Evolutionary conservation across 495 filamentous ascomycete genomes (phyloP).

Genomic region (Neurospora intermedia): DNA sequence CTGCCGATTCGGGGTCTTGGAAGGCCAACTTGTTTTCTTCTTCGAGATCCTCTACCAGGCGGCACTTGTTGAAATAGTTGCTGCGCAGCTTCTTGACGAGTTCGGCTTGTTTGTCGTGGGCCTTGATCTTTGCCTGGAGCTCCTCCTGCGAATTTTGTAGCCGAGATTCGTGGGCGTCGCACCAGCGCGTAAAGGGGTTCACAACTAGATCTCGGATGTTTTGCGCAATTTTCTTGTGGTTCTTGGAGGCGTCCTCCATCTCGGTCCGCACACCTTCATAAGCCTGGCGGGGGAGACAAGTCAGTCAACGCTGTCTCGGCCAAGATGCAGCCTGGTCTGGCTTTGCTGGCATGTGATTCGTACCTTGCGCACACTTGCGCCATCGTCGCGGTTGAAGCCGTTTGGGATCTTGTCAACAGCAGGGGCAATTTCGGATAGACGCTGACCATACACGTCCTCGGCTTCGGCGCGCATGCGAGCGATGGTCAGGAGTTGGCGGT

Average conservation of each 20-base stretch:
- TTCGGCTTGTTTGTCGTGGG: constrained; percentile 86
- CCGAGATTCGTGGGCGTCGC: constrained; percentile 82
- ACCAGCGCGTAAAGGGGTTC: constrained; percentile 87
- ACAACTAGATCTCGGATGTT: constrained; percentile 95
- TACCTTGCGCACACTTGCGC: constrained; percentile 91
- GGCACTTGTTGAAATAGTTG: constrained; percentile 97
- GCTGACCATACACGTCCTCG: constrained; percentile 78
- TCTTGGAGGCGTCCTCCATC: constrained; percentile 85
- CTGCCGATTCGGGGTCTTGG: constrained; percentile 54
- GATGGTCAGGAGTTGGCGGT: constrained; percentile 84
- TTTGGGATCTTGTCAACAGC: constrained; percentile 68
- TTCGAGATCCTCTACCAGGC: constrained; percentile 88
- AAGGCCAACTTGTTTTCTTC: constrained; percentile 98
- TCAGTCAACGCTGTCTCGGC: constrained; percentile 8
- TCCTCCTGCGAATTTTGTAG: constrained; percentile 91
- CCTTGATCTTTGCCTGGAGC: constrained; percentile 77
- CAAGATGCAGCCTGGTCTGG: background rate
- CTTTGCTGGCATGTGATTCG: constrained; percentile 10
- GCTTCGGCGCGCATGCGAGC: constrained; percentile 93
- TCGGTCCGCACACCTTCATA: constrained; percentile 91
- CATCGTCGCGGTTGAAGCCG: constrained; percentile 91
- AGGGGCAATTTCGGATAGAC: constrained; percentile 72
- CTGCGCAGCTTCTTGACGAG: constrained; percentile 83
- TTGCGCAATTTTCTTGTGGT: constrained; percentile 86
- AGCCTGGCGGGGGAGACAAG: constrained; percentile 43